Conservation (phyloP, 1,139 yeast species). For the Wickerhamiella infanticola region DNA sequence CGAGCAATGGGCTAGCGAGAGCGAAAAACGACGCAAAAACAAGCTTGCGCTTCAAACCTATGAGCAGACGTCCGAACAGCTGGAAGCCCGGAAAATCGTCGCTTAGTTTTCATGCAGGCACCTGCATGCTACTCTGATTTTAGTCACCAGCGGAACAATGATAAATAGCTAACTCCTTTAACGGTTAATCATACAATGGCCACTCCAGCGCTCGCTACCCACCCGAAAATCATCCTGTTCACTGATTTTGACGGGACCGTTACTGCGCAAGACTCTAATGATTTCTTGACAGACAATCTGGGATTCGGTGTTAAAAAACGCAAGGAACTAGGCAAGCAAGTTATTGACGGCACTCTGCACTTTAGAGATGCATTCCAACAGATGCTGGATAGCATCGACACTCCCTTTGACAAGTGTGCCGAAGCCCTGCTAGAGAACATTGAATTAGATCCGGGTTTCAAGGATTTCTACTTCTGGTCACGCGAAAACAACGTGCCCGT, state of each 20-base stretch:
- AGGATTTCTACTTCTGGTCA: slow-evolving; percentile 69
- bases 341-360: slow-evolving; percentile 48
- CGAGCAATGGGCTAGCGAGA: slow-evolving; percentile 1
- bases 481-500: slow-evolving; percentile 42
- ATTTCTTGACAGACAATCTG: slow-evolving; percentile 68
- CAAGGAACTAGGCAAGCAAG: slow-evolving; percentile 49
- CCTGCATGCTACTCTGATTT: too few relatives aligned
- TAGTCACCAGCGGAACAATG: too few relatives aligned
- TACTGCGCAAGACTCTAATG: slow-evolving; percentile 83
- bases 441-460: slow-evolving; percentile 81
- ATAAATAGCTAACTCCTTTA: too few relatives aligned
- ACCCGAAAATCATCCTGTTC: slow-evolving; percentile 61
- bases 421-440: slow-evolving; percentile 37
- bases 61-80: slow-evolving; percentile 1
- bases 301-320: slow-evolving; percentile 74
- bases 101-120: not conserved
- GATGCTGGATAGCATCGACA: slow-evolving; percentile 66
- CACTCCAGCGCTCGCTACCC: slow-evolving; percentile 21
- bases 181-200: slow-evolving; percentile 1
- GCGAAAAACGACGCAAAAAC: not conserved
- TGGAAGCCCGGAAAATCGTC: slow-evolving; percentile 1
- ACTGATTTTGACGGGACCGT: slow-evolving; percentile 98
- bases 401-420: slow-evolving; percentile 73
- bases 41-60: slow-evolving; percentile 2
- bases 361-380: slow-evolving; percentile 67